Base-by-base conservation (phyloP, 768 basidiomycete species). In the Mycena epipterygia region DNA sequence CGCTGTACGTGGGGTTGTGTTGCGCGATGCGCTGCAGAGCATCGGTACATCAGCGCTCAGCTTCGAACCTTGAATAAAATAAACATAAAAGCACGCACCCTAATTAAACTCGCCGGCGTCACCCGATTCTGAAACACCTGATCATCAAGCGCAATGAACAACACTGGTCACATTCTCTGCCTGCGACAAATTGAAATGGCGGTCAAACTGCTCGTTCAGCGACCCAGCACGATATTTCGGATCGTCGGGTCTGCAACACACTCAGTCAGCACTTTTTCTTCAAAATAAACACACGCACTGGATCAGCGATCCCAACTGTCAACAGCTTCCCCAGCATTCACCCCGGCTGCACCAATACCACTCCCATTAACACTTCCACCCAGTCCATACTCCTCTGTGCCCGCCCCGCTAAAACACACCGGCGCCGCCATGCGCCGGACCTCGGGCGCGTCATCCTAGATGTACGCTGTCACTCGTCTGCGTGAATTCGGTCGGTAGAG, bases 111-210 rank as follows among this genome's bases (percentile, higher is more conserved):
- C 62, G 99, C 95, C 9, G 97, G 97, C 23, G 92, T 90, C 41
- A 96, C 91, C 25, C 98, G 91, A 77, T 98, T 98, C 60, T 93
- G 92, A 81, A 97, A 98, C 12, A 94, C 92, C 78, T 99, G 97
- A 75, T 99, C 98, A 76, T 99, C 99, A 48, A 99, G 87, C 0
- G 97, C 98, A 71, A 99, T 95, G 83, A 99, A 99, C n/a, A 99
- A 85, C n/a, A 16, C 95, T 96, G 17, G 97, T 90, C n/a, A 99
- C 96, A 76, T 98, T 97, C 82, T 99, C 98, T 0, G 97, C 96
- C 81, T 99, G 98, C 2, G 98, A 94, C 17, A 99, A 88, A n/a
- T n/a, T n/a, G n/a, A n/a, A n/a, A 77, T 99, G 97, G 70, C 95
- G 94, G 79, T 99, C 98, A 72, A 99, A 99, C 37, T 95, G 91